Base-by-base conservation (phyloP, 768 basidiomycete genomes). In the Tulasnella sp. region DNA sequence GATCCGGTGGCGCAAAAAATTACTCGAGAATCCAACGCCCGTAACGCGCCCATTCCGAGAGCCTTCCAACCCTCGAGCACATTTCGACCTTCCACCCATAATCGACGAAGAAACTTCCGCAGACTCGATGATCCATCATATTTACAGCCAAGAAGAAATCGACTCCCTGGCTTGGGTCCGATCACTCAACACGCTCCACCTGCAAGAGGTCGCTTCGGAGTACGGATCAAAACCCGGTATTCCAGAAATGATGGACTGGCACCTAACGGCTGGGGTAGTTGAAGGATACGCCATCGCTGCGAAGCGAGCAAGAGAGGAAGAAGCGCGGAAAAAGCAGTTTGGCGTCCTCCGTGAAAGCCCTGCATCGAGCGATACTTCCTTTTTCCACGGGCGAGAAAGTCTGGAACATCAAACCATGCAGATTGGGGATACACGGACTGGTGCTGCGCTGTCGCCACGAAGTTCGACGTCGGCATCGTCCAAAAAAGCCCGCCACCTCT, bases 241-340 rank as follows among this genome's bases (percentile, higher is more conserved):
- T 16, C 62, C 62, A 27, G 80, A 80, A 40, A 48, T 76, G 56
- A 80, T 44, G 44, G 80, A 80, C 24, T 81, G 80, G 80, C 79
- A 81, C 62, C 40, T 81, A 31, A 80, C 80, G 8, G 80, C 80
- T 27, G 79, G 75, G 38, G 79, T 76, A 3, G 75, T 81, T 8
- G 52, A 77, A n/a, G 74, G 75, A n/a, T 81, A 81, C 40, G 38
- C 42, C 19, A 62, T 40, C 6, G 77, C 77, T 38, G 39, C 56
- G 44, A 38, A 58, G 36, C 34, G 34, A 19, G 36, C 34, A 36
- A 72, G 8, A 31, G 75, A 76, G 31, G 31, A 52, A 34, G 75
- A 42, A 31, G 75, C 31, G 9, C 36, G 46, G 75, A 46, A 27
- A 27, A 21, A 27, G 46, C 42, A n/a, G 27, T 52, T 52, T 52